These are phyloP conservation scores for Ogataea allantospora DNA, from an alignment of 805 yeast genomes.

Conservation along the genomic window DNA sequence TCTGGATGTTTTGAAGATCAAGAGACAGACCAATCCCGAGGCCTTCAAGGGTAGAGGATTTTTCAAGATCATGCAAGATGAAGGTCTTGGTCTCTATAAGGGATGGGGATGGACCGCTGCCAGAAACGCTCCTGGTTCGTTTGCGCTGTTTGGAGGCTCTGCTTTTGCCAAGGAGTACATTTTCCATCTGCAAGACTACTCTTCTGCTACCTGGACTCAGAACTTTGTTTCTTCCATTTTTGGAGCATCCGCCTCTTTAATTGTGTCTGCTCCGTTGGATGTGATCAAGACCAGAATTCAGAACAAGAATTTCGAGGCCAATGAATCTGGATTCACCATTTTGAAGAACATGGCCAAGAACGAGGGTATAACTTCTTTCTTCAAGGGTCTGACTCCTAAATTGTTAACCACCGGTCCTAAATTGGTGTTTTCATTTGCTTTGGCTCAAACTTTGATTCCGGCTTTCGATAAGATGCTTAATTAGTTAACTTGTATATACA, in stretches of 20 bases:
- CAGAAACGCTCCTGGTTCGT: conserved; percentile 98
- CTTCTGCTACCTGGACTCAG: conserved; percentile 90
- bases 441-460: conserved; percentile 96
- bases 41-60: conserved; percentile 98
- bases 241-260: conserved; percentile 95
- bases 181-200: conserved; percentile 80
- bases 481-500: conserved; percentile 6
- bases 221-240: conserved; percentile 91
- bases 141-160: conserved; percentile 96
- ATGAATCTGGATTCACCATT: conserved; percentile 90
- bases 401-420: conserved; percentile 97
- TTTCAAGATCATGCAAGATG: conserved; percentile 78
- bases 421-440: conserved; percentile 94
- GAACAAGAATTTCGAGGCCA: conserved; percentile 92
- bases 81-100: conserved; percentile 89
- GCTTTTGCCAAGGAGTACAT: conserved; percentile 98
- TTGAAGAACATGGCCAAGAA: conserved; percentile 88
- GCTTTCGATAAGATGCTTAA: conserved; percentile 76
- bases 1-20: conserved; percentile 92
- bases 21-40: conserved; percentile 99
- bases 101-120: conserved; percentile 99
- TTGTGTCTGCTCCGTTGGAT: conserved; percentile 96
- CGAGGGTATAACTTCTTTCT: conserved; percentile 88
- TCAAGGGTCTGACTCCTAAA: conserved; percentile 96
- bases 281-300: conserved; percentile 98